A percentile compares a stretch with the other conserved stretches of the same genome.
phyloP scores from a whole-genome alignment of 352 stramenopile species.

The Globisporangium solare region DNA sequence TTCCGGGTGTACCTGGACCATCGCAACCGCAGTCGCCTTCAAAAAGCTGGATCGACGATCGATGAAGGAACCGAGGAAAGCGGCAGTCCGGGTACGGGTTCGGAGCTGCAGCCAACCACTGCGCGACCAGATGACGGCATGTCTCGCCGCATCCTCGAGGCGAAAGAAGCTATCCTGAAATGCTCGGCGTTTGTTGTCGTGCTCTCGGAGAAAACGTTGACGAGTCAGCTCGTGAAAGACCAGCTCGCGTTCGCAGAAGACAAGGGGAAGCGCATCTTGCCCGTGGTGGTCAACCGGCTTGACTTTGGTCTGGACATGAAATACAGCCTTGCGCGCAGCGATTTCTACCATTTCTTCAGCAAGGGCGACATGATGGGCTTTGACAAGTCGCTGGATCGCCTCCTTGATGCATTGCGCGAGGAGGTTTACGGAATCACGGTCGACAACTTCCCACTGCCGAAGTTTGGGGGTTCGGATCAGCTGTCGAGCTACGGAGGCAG shows the following conservation, averaged over 20 bases:
- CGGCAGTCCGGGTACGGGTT: constrained; percentile 7
- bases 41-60: constrained; percentile 17
- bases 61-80: constrained; percentile 17
- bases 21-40: constrained; percentile 29
- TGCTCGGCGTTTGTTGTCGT: constrained; percentile 73
- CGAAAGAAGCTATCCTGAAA: constrained; percentile 81
- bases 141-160: constrained; percentile 65
- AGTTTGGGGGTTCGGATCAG: constrained; percentile 20
- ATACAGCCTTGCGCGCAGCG: constrained; percentile 72
- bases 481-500: constrained; percentile 19
- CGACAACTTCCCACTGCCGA: constrained; percentile 13
- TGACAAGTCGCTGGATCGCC: constrained; percentile 41
- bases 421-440: constrained; percentile 69
- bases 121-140: constrained; percentile 41
- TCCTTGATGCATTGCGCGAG: constrained; percentile 56
- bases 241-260: constrained; percentile 81
- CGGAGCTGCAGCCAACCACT: constrained; percentile 1
- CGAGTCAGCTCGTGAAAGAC: constrained; percentile 69
- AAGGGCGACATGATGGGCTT: constrained; percentile 79
- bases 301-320: constrained; percentile 69
- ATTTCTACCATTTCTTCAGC: constrained; percentile 82
- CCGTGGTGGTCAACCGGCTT: constrained; percentile 63
- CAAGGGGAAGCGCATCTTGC: constrained; percentile 80
- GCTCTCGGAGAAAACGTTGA: constrained; percentile 67
- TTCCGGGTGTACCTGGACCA: constrained; percentile 71